Evolutionary conservation across 176 grass and related monocot genomes (phyloP).

Genomic region (Oryza meridionalis): DNA sequence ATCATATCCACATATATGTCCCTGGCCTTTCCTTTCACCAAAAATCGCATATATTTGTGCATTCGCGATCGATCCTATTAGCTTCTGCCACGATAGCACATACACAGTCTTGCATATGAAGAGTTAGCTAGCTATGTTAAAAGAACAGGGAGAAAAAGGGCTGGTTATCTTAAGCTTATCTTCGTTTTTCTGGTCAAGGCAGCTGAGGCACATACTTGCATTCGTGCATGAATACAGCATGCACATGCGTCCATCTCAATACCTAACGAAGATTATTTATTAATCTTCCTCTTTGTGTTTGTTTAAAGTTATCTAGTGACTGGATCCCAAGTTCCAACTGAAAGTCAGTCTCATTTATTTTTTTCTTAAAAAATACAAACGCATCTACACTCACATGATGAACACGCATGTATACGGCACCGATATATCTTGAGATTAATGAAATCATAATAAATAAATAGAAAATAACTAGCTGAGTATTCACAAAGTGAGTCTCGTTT

Average conservation of each 20-base stretch:
- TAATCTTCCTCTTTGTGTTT: background rate
- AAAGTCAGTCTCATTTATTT: background rate
- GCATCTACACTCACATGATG: no score
- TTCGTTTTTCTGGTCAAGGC: background rate
- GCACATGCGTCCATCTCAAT: background rate
- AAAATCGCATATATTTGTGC: background rate
- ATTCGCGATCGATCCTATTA: background rate
- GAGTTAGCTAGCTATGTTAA: no score
- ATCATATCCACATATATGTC: background rate
- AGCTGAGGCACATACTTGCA: background rate
- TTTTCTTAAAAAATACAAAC: no score
- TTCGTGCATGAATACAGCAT: slow-evolving; percentile 3
- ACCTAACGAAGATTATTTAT: background rate
- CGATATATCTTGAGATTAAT: no score
- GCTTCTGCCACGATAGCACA: background rate
- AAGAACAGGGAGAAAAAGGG: no score
- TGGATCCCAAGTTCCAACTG: background rate
- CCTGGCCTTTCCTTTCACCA: slow-evolving; percentile 1
- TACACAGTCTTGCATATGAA: background rate
- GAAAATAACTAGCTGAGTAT: no score
- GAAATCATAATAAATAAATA: no score
- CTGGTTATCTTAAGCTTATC: background rate
- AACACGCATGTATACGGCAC: no score
- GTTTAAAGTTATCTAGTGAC: background rate
- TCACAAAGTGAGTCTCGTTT: no score